Percentiles rank a stretch among this genome's conserved stretches.
Conservation (phyloP, 2,329 filamentous ascomycete genomes). For the Fusarium scirpi region DNA sequence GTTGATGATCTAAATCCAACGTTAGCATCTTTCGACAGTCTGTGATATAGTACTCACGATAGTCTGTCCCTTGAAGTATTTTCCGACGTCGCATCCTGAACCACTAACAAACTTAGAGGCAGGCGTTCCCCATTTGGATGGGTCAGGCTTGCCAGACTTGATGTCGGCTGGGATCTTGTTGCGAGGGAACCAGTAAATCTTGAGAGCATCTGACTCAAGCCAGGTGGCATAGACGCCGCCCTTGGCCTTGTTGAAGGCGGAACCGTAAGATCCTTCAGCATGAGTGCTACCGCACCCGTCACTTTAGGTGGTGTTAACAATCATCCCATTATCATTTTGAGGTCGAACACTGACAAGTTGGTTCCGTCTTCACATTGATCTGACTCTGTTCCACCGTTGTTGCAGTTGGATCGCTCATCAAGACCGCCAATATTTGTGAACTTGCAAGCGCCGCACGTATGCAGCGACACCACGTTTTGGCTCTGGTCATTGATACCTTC, state of each 20-base stretch:
- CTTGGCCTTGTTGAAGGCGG: constrained; percentile 50
- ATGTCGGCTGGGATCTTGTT: constrained; percentile 70
- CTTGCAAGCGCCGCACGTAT: constrained; percentile 65
- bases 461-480: constrained; percentile 71
- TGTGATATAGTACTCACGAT: background rate
- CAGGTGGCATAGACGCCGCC: constrained; percentile 77
- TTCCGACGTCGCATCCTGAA: constrained; percentile 74
- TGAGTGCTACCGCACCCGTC: constrained; percentile 20
- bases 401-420: constrained; percentile 60
- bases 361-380: constrained; percentile 35
- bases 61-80: constrained; percentile 64
- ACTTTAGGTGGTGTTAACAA: background rate
- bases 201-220: constrained; percentile 75
- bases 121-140: constrained; percentile 72
- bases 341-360: constrained; percentile 3
- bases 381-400: constrained; percentile 52
- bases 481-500: constrained; percentile 74
- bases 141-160: constrained; percentile 67
- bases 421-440: constrained; percentile 58
- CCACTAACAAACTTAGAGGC: constrained; percentile 71
- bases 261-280: constrained; percentile 8
- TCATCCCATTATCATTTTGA: accelerated
- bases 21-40: background rate
- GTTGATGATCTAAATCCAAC: constrained; percentile 62
- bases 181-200: constrained; percentile 81